Percentiles rank a stretch among this genome's conserved stretches.
phyloP scores from a whole-genome alignment of 164 flowering plant genomes.

The Cinnamomum chago region DNA sequence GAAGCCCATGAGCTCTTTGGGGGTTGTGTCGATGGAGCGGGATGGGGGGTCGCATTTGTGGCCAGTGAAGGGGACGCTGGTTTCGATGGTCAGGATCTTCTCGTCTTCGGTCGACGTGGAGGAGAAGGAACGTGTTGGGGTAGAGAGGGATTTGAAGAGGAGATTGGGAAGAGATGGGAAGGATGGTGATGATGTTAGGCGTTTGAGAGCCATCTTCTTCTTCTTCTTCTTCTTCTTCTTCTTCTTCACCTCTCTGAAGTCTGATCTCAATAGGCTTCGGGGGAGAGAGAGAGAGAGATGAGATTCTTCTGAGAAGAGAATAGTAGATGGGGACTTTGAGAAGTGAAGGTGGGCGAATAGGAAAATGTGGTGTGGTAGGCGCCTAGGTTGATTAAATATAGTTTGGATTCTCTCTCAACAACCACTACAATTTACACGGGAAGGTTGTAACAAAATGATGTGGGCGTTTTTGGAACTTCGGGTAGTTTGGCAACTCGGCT shows the following conservation, averaged over 20 bases:
- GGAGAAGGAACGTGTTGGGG: constrained; percentile 28
- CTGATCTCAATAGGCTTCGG: no score
- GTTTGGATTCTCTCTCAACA: no score
- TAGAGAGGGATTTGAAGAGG: constrained; percentile 19
- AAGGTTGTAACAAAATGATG: no score
- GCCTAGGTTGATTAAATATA: no score
- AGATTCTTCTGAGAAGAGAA: no score
- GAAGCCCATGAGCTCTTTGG: constrained; percentile 60
- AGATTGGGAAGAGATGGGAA: constrained; percentile 24
- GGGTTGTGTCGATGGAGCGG: constrained; percentile 62
- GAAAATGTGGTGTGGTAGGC: background rate
- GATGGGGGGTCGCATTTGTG: constrained; percentile 84
- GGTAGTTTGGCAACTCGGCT: no score
- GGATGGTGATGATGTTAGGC: background rate
- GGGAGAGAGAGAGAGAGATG: no score
- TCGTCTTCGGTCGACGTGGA: constrained; percentile 26
- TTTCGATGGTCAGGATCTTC: constrained; percentile 55
- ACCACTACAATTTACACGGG: no score
- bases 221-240: background rate
- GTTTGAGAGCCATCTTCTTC: constrained; percentile 9
- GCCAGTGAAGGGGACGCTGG: constrained; percentile 68
- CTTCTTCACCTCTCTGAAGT: background rate
- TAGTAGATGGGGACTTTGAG: background rate
- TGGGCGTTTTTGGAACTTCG: no score
- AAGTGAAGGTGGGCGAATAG: background rate